phyloP scores from a whole-genome alignment of 2,329 filamentous ascomycete genomes.

The Ilyonectria sp. region DNA sequence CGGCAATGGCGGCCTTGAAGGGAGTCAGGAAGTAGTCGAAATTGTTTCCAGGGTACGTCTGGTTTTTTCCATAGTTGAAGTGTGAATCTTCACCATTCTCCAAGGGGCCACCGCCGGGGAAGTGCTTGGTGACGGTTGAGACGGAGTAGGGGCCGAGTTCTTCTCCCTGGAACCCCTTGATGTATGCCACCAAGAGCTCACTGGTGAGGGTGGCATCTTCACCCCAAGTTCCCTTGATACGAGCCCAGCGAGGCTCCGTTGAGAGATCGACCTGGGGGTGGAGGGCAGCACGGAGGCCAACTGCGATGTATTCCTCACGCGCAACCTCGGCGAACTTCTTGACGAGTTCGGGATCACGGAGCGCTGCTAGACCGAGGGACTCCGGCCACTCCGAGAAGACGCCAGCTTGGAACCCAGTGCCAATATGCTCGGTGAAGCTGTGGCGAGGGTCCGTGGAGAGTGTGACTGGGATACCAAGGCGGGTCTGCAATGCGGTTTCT shows the following conservation, averaged over 20 bases:
- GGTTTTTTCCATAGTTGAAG: conserved; percentile 67
- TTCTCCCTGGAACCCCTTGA: conserved; percentile 64
- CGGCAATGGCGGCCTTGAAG: conserved; percentile 65
- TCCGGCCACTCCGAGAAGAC: conserved; percentile 68
- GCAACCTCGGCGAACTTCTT: conserved; percentile 64
- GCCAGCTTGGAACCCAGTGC: conserved; percentile 59
- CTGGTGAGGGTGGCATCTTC: conserved; percentile 62
- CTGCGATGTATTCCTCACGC: conserved; percentile 61
- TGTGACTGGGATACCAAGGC: conserved; percentile 65
- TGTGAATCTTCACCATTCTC: conserved; percentile 67
- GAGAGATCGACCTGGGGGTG: conserved; percentile 67
- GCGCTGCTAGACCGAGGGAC: conserved; percentile 64
- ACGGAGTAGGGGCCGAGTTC: conserved; percentile 61
- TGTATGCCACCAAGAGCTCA: conserved; percentile 58
- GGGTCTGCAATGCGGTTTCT: conserved; percentile 58
- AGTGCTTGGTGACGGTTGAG: conserved; percentile 67
- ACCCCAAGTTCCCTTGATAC: conserved; percentile 62
- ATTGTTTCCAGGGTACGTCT: conserved; percentile 65
- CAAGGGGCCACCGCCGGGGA: conserved; percentile 65
- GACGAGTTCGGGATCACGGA: conserved; percentile 60
- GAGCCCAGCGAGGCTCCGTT: conserved; percentile 67
- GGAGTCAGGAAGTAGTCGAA: conserved; percentile 65
- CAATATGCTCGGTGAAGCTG: conserved; percentile 60
- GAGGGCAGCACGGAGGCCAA: conserved; percentile 61
- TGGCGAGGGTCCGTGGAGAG: conserved; percentile 65